Evolutionary conservation across 257 asterid genomes (phyloP).

Genomic region (Leptodermis oblonga): DNA sequence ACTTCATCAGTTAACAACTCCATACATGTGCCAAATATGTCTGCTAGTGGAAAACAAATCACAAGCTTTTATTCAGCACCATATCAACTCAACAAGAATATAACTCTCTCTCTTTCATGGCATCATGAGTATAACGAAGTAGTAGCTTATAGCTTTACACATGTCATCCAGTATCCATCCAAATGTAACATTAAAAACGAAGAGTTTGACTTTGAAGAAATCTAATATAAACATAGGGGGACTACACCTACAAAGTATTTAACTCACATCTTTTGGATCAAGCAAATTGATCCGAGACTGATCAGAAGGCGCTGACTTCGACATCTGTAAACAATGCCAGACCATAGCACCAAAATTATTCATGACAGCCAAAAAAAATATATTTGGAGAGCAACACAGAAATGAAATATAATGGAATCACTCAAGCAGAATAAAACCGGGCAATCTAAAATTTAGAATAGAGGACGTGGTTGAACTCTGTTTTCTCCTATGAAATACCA

Average conservation of each 20-base stretch:
- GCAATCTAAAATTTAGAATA: background rate
- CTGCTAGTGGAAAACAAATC: background rate
- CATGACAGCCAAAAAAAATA: background rate
- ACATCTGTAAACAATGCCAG: slow-evolving; percentile 57
- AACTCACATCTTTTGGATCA: slow-evolving; percentile 84
- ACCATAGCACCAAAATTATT: slow-evolving; percentile 17
- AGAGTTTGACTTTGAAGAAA: background rate
- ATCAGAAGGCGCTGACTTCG: slow-evolving; percentile 95
- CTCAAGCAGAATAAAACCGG: slow-evolving; percentile 1
- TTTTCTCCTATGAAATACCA: background rate
- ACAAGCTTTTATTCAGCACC: background rate
- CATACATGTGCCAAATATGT: background rate
- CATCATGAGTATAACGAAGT: background rate
- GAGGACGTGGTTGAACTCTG: too few species aligned
- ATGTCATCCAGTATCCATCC: background rate
- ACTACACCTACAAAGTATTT: slow-evolving; percentile 6
- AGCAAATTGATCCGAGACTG: slow-evolving; percentile 92
- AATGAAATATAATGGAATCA: background rate
- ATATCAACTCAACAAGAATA: background rate
- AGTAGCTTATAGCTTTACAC: background rate
- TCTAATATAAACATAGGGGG: background rate
- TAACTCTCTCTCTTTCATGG: background rate
- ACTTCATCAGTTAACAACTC: background rate
- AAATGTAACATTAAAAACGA: too few species aligned
- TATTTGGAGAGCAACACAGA: slow-evolving; percentile 5